Evolutionary conservation across 805 yeast genomes (phyloP).

Genomic region (Suhomyces prunicola): DNA sequence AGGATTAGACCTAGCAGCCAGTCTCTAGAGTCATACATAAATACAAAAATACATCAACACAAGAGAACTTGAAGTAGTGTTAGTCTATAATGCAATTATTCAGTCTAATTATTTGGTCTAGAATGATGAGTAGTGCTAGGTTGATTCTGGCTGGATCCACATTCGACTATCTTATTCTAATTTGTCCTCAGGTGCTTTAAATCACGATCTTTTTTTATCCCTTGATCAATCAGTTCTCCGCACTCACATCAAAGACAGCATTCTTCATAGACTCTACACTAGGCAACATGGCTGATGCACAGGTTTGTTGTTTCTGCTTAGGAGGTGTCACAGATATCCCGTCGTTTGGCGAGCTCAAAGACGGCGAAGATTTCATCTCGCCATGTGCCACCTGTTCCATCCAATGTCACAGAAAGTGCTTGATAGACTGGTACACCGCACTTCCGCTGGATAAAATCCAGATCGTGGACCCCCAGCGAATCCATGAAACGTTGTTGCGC

Average conservation of each 20-base stretch:
- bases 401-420: slow-evolving; percentile 36
- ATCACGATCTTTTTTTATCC: not conserved
- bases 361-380: slow-evolving; percentile 33
- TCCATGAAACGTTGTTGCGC: not conserved
- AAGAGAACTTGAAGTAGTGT: no score
- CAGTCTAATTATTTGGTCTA: no score
- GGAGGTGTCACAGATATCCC: slow-evolving; percentile 40
- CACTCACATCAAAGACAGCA: not conserved
- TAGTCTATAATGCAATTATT: no score
- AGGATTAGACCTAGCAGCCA: slow-evolving; percentile 64
- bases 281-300: slow-evolving; percentile 5
- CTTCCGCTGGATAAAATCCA: slow-evolving; percentile 27
- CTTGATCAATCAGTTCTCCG: not conserved
- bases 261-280: not conserved
- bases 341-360: slow-evolving; percentile 33
- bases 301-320: slow-evolving; percentile 29
- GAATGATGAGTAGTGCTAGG: not conserved
- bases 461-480: slow-evolving; percentile 1
- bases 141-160: no score
- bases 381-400: slow-evolving; percentile 41
- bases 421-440: slow-evolving; percentile 40
- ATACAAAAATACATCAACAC: no score
- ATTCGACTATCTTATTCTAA: not conserved
- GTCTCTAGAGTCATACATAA: not conserved
- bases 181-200: not conserved